Evolutionary conservation across 1,284 basidiomycete species (phyloP), one percentile per base, ranked within the genome.

Genomic region (Naganishia sp.): DNA sequence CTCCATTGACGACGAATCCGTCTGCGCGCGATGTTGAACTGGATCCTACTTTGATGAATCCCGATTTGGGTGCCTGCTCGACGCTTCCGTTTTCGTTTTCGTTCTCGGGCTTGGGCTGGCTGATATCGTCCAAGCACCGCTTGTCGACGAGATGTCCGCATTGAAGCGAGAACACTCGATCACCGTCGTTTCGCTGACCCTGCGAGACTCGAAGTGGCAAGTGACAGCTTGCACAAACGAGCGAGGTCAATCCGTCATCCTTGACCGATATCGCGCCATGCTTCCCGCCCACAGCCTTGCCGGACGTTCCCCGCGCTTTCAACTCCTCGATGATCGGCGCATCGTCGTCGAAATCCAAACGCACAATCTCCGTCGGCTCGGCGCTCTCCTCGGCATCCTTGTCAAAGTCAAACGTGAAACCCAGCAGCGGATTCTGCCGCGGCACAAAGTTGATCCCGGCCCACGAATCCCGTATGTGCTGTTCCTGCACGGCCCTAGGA

Each of bases 141-240:
- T 78, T 74, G 70, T 80, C 77, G 25, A 81, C 63, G 23, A 80
- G 52, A 65, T 81, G 79, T 0, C 80, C 80, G 54, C 80, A 80
- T 45, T 75, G 71, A 10, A 80, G 69, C 0, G 72, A 72, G 73
- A 74, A 79, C 6, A 80, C 72, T 31, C 73, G 63, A 65, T 79
- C 78, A 6, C 70, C 72, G 1, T 71, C 65, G 6, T 70, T 68
- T 18, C 70, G 68, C 42, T 75, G 73, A 0, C 72, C 75, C 42
- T 72, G 63, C 1, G 75, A 75, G 0, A 77, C 55, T 44, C 74
- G 70, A 18, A 81, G 70, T 3, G 75, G 73, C 0, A 71, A 70
- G 16, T 69, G 55, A 50, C 79, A 80, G n/a, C 66, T 66, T 0
- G 72, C 70, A 66, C 79, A 80, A 0, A 73, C 70, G 25, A 80